Evolutionary conservation across 768 basidiomycete species (phyloP), one percentile per base, ranked within the genome.

Genomic region (Ramaria rubella): DNA sequence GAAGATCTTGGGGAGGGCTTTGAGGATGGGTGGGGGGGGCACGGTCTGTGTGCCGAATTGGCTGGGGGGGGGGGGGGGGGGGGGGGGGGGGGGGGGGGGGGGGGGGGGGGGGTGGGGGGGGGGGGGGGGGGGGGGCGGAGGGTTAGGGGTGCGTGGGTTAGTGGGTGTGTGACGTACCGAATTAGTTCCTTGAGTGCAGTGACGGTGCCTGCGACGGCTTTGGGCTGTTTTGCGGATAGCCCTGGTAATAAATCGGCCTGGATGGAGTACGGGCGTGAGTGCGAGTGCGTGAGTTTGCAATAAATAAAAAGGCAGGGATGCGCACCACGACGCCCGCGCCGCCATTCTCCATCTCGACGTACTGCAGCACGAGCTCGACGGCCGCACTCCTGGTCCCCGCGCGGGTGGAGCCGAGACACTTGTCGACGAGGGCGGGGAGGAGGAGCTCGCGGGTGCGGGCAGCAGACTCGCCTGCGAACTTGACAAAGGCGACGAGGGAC

Each of bases 401-500:
- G 66, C 94, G 80, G 36, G 93, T 74, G 19, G 94, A 93, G 24
- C 95, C 94, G 55, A 96, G 80, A 65, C 91, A 93, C 70, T 99
- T 99, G 65, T 99, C 96, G 34, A 98, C 94, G 58, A 99, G 72
- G 3, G 87, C 86, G n/a, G 94, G 90, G 7, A 96, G 76, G 8
- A 99, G 85, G 2, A 76, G 77, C 51, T 89, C 82, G 64, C 91
- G 79, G 38, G 89, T 87, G 72, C 83, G 85, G 46, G 87, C 87
- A 44, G 87, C 83, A 44, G 80, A 85, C 77, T 94, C 92, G 58
- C 95, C 96, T 6, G 93, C 90, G 66, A 85, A 91, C 72, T 93
- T 91, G 62, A 96, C 85, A 58, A 98, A 78, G 29, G 85, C 78
- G 53, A 87, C 82, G 31, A 94, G 72, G 63, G 88, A 92, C 67